phyloP scores from a whole-genome alignment of 805 yeast species.

The Lipomyces orientalis region DNA sequence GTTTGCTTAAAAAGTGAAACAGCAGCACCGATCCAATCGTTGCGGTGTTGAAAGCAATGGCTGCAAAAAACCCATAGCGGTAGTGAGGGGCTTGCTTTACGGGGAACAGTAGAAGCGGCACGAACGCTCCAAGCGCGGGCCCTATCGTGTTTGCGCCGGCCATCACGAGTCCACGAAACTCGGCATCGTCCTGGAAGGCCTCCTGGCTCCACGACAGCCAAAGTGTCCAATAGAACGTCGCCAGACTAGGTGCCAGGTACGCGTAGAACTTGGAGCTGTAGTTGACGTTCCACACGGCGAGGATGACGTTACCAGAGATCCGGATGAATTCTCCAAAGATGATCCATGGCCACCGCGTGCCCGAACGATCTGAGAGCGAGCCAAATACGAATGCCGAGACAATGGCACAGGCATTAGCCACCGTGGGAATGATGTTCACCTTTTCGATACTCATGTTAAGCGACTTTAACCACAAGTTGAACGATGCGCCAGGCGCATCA shows the following conservation, averaged over 20 bases:
- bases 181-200: constrained; percentile 59
- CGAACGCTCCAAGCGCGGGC: constrained; percentile 46
- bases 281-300: constrained; percentile 62
- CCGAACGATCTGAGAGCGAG: constrained; percentile 43
- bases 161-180: constrained; percentile 42
- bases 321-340: constrained; percentile 49
- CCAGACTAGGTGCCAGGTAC: constrained; percentile 59
- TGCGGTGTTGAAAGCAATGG: constrained; percentile 10
- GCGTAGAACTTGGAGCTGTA: constrained; percentile 66
- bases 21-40: neutral
- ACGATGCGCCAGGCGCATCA: constrained; percentile 28
- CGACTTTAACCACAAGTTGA: constrained; percentile 45
- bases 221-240: constrained; percentile 66
- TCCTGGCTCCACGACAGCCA: constrained; percentile 65
- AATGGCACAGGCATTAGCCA: constrained; percentile 44
- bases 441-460: constrained; percentile 38
- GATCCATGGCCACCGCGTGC: constrained; percentile 56
- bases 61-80: neutral
- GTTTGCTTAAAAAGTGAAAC: constrained; percentile 11
- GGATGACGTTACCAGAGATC: constrained; percentile 55
- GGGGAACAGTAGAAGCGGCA: constrained; percentile 52
- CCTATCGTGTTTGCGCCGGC: constrained; percentile 45
- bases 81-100: constrained; percentile 41
- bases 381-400: constrained; percentile 42
- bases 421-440: constrained; percentile 46